Evolutionary conservation across 768 basidiomycete species (phyloP).

Genomic region (Kwoniella botswanensis): DNA sequence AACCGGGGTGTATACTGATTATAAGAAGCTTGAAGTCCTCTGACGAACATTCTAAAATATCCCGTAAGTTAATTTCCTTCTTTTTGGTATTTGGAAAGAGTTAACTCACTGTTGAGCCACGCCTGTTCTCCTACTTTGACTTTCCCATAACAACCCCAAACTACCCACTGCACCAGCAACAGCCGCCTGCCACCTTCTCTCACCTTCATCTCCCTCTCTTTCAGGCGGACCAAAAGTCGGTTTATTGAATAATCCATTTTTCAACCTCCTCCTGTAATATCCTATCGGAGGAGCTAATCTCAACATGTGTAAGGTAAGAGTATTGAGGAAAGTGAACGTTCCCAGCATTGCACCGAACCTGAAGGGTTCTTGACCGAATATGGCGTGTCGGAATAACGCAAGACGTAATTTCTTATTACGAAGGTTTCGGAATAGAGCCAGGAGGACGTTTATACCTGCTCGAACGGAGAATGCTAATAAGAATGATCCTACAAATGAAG

Average conservation of each 20-base stretch:
- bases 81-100: neutral
- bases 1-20: constrained; percentile 74
- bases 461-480: constrained; percentile 79
- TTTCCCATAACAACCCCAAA: constrained; percentile 55
- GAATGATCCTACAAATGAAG: constrained; percentile 69
- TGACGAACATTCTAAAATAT: constrained; percentile 53
- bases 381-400: constrained; percentile 73
- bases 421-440: constrained; percentile 75
- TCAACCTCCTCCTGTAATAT: constrained; percentile 46
- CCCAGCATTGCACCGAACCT: constrained; percentile 86
- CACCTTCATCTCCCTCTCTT: constrained; percentile 47
- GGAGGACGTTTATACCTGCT: constrained; percentile 78
- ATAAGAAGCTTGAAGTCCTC: constrained; percentile 87
- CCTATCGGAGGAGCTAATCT: constrained; percentile 53
- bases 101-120: constrained; percentile 55
- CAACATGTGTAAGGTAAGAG: constrained; percentile 53
- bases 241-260: constrained; percentile 36
- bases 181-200: constrained; percentile 57
- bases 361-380: constrained; percentile 81
- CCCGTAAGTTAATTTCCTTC: neutral
- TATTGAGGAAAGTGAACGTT: constrained; percentile 57
- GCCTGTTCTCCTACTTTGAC: constrained; percentile 41
- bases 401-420: constrained; percentile 67
- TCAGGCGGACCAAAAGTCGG: constrained; percentile 55
- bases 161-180: constrained; percentile 56